These are phyloP conservation scores for Blastobotrys americana DNA, from an alignment of 805 yeast species.

Conservation along the genomic window DNA sequence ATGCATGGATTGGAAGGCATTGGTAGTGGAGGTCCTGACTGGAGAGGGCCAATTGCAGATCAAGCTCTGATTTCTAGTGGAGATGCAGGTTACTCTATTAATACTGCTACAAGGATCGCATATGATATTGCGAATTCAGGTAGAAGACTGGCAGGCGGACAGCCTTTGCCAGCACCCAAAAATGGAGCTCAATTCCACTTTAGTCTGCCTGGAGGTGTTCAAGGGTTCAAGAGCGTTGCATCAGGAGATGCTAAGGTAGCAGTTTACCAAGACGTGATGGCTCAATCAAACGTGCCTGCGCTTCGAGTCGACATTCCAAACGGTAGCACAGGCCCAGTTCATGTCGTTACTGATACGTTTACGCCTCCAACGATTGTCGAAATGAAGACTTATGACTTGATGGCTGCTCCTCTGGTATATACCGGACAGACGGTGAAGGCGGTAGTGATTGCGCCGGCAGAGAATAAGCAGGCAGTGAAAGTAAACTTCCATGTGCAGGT, in stretches of 20 bases:
- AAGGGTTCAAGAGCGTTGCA: slow-evolving; percentile 7
- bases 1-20: slow-evolving; percentile 5
- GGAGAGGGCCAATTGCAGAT: slow-evolving; percentile 6
- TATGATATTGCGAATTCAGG: slow-evolving; percentile 2
- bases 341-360: slow-evolving; percentile 5
- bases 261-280: too few species aligned
- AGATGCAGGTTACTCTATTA: slow-evolving; percentile 6
- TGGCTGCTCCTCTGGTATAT: slow-evolving; percentile 6
- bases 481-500: background rate
- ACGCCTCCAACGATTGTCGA: slow-evolving; percentile 1
- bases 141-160: background rate
- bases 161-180: slow-evolving; percentile 1
- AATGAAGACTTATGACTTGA: slow-evolving; percentile 4
- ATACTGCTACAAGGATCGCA: slow-evolving; percentile 1
- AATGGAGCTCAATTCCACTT: slow-evolving; percentile 5
- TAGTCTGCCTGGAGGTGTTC: slow-evolving; percentile 5
- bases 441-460: background rate
- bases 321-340: too few species aligned
- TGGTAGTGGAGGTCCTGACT: slow-evolving; percentile 1
- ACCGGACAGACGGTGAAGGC: slow-evolving; percentile 4
- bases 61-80: slow-evolving; percentile 5
- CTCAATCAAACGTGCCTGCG: slow-evolving; percentile 39
- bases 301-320: too few species aligned
- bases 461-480: too few species aligned
- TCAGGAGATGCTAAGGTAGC: too few species aligned